Evolutionary conservation across 1,284 basidiomycete species (phyloP), one percentile per base, ranked within the genome.

Genomic region (Apiotrichum akiyoshidainum): DNA sequence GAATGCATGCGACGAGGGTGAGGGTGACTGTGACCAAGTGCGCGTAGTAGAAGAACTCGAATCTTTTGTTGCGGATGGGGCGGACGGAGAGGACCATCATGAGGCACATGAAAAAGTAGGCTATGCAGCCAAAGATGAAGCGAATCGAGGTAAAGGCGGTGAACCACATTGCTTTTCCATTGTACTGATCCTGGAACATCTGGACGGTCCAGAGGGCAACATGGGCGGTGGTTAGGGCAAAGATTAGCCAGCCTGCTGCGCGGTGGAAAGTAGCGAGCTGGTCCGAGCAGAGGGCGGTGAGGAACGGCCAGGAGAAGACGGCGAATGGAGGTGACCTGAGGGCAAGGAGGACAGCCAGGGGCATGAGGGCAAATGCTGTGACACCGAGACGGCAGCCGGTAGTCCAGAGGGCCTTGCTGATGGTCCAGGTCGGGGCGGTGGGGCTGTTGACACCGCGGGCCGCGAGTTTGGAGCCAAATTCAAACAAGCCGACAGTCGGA

Each of bases 281-380:
- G 79, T 93, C 90, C 66, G 88, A 87, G 65, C 86, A 84, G 37
- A 90, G 75, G 54, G 88, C 85, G 26, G 85, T 83, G 59, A 87
- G 81, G 61, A 84, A 83, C 0, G 85, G 83, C 26, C 87, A 80
- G n/a, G 89, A 85, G 67, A 92, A 84, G 46, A 92, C 69, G 51
- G 89, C 90, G 68, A 91, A 87, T 0, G 91, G 91, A 13, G 87
- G 86, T 5, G 87, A 82, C 74, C 92, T 92, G 72, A 92, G 82
- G 4, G 87, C 89, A 58, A 92, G 83, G 12, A 91, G 80, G 55
- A 92, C 81, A 55, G 85, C 85, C 17, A 92, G 81, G 0, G 90
- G 90, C 34, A 89, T 81, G 34, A 92, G 81, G 1, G 88, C 85
- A 68, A 90, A 92, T 2, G 88, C 85, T 57, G 92, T 86, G 60